Percentiles rank a stretch among this genome's conserved stretches.
Evolutionary conservation across 23 red algal species (phyloP).

Genomic region (Cyanidium caldarium): DNA sequence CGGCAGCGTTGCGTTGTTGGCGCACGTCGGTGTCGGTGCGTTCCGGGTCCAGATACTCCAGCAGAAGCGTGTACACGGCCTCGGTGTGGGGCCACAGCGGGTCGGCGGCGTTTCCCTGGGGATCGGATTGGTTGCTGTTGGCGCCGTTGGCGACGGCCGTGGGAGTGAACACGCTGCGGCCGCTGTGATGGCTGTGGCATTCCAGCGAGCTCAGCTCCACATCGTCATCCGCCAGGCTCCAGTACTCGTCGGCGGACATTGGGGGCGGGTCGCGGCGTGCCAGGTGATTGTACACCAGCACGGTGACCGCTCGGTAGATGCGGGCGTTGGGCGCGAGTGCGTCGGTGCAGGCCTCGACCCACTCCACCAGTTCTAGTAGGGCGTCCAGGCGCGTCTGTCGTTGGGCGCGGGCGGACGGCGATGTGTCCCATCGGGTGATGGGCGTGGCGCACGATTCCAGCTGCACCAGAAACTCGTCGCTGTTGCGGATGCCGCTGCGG

Average conservation of each 20-base stretch:
- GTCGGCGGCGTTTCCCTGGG: neutral
- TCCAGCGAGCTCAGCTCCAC: too few relatives aligned
- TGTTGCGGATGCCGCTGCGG: neutral
- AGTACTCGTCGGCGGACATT: neutral
- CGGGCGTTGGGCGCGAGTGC: neutral
- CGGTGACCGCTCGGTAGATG: neutral
- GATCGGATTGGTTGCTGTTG: neutral
- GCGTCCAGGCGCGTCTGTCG: neutral
- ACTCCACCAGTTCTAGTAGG: neutral
- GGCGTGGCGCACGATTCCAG: neutral
- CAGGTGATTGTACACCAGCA: neutral
- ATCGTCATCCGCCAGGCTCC: neutral
- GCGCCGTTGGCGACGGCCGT: neutral
- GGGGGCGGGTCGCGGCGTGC: neutral
- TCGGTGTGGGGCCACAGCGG: neutral
- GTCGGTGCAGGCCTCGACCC: neutral
- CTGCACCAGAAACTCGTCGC: neutral
- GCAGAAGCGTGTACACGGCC: neutral
- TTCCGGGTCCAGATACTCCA: conserved; percentile 3
- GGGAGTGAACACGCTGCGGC: neutral
- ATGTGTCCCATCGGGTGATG: neutral
- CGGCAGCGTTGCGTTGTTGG: neutral
- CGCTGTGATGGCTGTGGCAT: neutral
- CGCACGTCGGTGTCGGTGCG: neutral
- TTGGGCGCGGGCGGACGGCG: neutral